Base-by-base conservation (phyloP, 495 filamentous ascomycete species). In the Penicillium turbatum region DNA sequence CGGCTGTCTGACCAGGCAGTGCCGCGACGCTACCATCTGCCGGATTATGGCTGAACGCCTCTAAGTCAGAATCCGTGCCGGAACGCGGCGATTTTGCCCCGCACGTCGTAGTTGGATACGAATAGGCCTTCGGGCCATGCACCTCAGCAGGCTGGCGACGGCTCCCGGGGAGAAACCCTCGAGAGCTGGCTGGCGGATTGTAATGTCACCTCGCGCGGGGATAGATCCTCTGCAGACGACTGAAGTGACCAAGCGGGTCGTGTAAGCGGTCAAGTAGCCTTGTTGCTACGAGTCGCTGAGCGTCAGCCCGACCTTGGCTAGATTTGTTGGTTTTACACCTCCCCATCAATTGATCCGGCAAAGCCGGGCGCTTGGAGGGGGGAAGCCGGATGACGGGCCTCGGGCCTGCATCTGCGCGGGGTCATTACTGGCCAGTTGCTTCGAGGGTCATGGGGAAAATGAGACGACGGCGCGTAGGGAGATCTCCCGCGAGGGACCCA, bases 211-310 rank as follows among this genome's bases (percentile, higher is more conserved):
- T 73, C 74, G 79, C 72, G 78, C 77, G 72, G 79, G 79, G 74
- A 78, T 76, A 77, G 77, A 81, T 79, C 78, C 79, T 81, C 80
- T 83, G 78, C 77, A 83, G 74, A 83, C 80, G 79, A 84, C 75
- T 80, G 76, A 77, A 72, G 71, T 78, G 73, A 70, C 65, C 64
- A 68, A 73, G 71, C 67, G 66, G 74, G 79, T 81, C 75, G 67
- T 83, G 78, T 83, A 82, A 69, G 75, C 66, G 70, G 71, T 80
- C 74, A 76, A 84, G 79, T 82, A 80, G 75, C 72, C 77, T 82
- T 81, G 79, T 82, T 82, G 74, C 72, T 82, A 82, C 79, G 79
- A 83, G 73, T 72, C 69, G 66, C 76, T 83, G 77, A 83, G 79
- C 71, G 78, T 81, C 74, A 83, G 70, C 77, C 76, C 70, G 72